Conservation (phyloP, 306 rosid species). For the Hylodesmum podocarpum region DNA sequence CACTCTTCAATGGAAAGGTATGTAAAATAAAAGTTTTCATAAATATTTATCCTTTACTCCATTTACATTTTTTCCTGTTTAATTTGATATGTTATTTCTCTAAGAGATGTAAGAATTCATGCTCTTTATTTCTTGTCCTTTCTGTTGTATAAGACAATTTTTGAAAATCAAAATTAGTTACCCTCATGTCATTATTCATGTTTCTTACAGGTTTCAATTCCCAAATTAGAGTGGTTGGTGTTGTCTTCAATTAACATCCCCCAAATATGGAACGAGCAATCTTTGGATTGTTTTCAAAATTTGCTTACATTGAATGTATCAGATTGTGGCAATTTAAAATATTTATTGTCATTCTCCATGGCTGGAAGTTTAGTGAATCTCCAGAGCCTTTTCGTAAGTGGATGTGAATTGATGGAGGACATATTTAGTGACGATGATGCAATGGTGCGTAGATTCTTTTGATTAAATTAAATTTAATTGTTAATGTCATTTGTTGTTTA, state of each 20-base stretch:
- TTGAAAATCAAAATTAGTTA: neutral
- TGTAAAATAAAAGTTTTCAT: neutral
- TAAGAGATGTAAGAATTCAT: neutral
- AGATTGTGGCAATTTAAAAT: neutral
- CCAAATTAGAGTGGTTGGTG: conserved; percentile 28
- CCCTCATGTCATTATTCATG: neutral
- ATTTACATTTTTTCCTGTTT: neutral
- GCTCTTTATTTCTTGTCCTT: neutral
- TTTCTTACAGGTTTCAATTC: conserved; percentile 15
- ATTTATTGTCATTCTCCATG: conserved; percentile 13
- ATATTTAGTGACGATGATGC: neutral
- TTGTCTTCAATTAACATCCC: neutral
- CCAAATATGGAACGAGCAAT: neutral
- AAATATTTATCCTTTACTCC: neutral
- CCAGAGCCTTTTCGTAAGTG: neutral
- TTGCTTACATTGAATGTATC: neutral
- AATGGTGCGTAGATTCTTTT: neutral
- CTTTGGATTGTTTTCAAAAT: neutral
- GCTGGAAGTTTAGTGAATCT: neutral
- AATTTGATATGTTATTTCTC: neutral
- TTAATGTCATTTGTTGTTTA: neutral
- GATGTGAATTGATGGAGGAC: neutral
- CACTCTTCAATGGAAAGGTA: conserved; percentile 13
- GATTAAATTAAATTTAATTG: neutral
- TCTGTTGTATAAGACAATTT: neutral